Conservation (phyloP, 2,329 filamentous ascomycete genomes). For the Paracorniculantispora psalliotae region DNA sequence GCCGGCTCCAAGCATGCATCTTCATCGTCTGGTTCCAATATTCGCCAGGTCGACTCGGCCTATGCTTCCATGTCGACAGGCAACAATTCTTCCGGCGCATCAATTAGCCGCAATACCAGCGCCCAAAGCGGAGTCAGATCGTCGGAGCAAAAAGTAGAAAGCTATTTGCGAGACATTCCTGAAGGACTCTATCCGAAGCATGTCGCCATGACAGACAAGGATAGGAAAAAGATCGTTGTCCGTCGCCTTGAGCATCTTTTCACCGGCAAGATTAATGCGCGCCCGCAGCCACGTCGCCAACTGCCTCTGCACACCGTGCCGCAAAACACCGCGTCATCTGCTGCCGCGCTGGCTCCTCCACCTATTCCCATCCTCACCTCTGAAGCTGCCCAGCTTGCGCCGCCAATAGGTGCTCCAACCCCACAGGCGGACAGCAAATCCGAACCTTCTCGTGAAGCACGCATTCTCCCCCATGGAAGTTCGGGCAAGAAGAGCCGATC, state of each 20-base stretch:
- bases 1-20: constrained; percentile 49
- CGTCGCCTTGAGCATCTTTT: constrained; percentile 75
- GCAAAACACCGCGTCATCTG: constrained; percentile 7
- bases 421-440: background rate
- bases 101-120: constrained; percentile 30
- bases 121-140: constrained; percentile 31
- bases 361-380: background rate
- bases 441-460: constrained; percentile 44
- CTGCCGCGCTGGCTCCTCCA: background rate
- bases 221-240: constrained; percentile 73
- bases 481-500: constrained; percentile 36
- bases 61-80: constrained; percentile 63
- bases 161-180: constrained; percentile 68
- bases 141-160: constrained; percentile 59
- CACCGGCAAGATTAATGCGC: constrained; percentile 58
- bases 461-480: constrained; percentile 36
- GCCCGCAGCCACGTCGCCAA: constrained; percentile 30
- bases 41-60: constrained; percentile 54
- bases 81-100: constrained; percentile 39
- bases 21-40: constrained; percentile 48
- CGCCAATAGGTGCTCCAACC: background rate
- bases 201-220: constrained; percentile 61
- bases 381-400: background rate
- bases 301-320: constrained; percentile 16
- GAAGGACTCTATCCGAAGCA: constrained; percentile 60